Evolutionary conservation across 805 yeast species (phyloP).

Genomic region (Yamadazyma sp.): DNA sequence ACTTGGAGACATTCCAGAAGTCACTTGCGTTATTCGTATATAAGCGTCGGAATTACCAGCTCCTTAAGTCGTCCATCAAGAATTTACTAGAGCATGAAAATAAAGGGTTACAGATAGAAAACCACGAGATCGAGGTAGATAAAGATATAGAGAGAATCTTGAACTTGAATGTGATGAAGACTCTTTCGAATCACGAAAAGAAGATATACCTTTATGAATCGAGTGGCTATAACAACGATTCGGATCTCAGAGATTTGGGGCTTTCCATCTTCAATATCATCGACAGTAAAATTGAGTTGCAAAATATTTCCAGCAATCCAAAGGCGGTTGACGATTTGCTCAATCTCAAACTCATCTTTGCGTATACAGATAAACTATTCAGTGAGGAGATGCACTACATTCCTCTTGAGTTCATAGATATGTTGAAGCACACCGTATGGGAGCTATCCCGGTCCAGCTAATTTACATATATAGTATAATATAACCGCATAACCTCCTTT

Average conservation of each 20-base stretch:
- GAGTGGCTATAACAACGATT: conserved; percentile 12
- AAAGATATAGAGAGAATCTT: conserved; percentile 25
- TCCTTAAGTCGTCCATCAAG: conserved; percentile 33
- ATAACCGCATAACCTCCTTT: neutral
- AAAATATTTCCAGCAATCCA: conserved; percentile 43
- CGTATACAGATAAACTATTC: conserved; percentile 47
- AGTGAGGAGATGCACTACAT: conserved; percentile 43
- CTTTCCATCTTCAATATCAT: conserved; percentile 46
- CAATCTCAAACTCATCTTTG: conserved; percentile 61
- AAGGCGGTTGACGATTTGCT: conserved; percentile 53
- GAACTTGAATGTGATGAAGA: conserved; percentile 23
- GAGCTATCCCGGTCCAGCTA: neutral
- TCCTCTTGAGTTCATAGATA: conserved; percentile 52
- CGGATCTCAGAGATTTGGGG: conserved; percentile 22
- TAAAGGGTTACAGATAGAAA: conserved; percentile 26
- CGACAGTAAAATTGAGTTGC: conserved; percentile 57
- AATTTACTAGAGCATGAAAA: conserved; percentile 37
- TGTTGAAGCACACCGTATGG: conserved; percentile 48
- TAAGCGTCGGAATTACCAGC: conserved; percentile 42
- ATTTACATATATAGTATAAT: neutral
- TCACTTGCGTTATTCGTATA: conserved; percentile 53
- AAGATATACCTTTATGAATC: conserved; percentile 26
- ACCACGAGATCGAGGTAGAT: conserved; percentile 26
- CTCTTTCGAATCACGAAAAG: conserved; percentile 28
- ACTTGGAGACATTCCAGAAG: conserved; percentile 42